Base-by-base conservation (phyloP, 2,329 filamentous ascomycete species). In the Fusarium sp. region DNA sequence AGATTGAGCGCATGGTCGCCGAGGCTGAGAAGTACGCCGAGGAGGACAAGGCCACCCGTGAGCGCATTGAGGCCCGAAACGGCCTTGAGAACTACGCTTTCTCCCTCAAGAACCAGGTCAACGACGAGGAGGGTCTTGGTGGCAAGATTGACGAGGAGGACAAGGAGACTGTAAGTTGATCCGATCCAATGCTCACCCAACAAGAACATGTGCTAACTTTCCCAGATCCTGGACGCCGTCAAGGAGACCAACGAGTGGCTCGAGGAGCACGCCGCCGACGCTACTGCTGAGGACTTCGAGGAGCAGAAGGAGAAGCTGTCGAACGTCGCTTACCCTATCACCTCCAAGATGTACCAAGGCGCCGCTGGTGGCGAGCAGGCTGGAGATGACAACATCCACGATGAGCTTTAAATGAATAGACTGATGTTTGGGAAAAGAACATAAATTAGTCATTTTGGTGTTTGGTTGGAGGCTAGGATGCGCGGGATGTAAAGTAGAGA, bases 301-400 rank as follows among this genome's bases (percentile, higher is more conserved):
- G 96, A 99, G 89, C 95, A 98, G 88, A 97, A 97, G 88, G 95
- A 99, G 92, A 98, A 98, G 89, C 89, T 99, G 74, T 97, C 93
- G 76, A 92, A 92, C 82, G 93, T 98, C 71, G 96, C 96, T 56
- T 98, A 98, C 86, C 96, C 96, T 74, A 99, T 99, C 85, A 99
- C 96, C 76, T 97, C 93, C 86, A 99, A 99, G 90, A 88, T 98
- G 78, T 98, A 98, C 87, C 82, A 86, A 75, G 85, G 87, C 75
- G 91, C 87, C 73, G 89, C 87, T 69, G 88, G 86, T 73, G 88
- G 85, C 62, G 74, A 70, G 61, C 87, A 84, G 68, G 91, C 90
- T 64, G 92, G 94, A 72, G 92, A 90, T 65, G 92, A 94, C 73
- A 92, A 90, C 81, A 88, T 82, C 72, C 92, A 94, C 82, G 92